These are phyloP conservation scores for Dioscorea alata DNA, from an alignment of 106 monocot genomes.

Conservation along the genomic window DNA sequence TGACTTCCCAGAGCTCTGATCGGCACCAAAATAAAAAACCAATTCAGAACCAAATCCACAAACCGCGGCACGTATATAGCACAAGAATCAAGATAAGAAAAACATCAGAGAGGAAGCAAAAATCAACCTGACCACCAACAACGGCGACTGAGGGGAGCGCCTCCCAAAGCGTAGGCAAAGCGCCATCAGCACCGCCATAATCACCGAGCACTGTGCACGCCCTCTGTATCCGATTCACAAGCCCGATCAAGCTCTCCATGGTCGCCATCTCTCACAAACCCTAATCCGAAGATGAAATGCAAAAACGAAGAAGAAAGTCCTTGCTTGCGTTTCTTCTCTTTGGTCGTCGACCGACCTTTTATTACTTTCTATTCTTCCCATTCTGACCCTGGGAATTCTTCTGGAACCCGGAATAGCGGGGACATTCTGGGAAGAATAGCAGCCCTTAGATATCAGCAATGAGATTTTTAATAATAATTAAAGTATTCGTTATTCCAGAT, in stretches of 20 bases:
- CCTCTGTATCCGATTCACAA: slow-evolving; percentile 87
- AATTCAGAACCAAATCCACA: background rate
- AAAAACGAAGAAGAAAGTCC: background rate
- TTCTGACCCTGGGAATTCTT: no score
- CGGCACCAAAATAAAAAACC: background rate
- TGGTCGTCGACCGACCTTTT: background rate
- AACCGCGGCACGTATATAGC: background rate
- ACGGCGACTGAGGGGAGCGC: slow-evolving; percentile 67
- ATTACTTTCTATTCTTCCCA: no score
- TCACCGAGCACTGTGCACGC: slow-evolving; percentile 97
- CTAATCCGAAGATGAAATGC: background rate
- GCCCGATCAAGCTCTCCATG: slow-evolving; percentile 81
- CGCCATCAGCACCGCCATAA: slow-evolving; percentile 57
- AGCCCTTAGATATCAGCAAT: no score
- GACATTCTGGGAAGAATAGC: no score
- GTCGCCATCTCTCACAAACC: slow-evolving; percentile 43
- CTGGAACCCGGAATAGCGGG: no score
- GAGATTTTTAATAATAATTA: no score
- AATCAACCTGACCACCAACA: slow-evolving; percentile 50
- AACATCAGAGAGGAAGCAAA: background rate
- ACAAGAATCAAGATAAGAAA: background rate
- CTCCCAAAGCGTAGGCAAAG: slow-evolving; percentile 57
- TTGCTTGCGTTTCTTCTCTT: no score
- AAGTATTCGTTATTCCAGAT: no score
- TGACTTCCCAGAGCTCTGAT: slow-evolving; percentile 57